Base-by-base conservation (phyloP, 352 stramenopile species). In the Albugo laibachii region DNA sequence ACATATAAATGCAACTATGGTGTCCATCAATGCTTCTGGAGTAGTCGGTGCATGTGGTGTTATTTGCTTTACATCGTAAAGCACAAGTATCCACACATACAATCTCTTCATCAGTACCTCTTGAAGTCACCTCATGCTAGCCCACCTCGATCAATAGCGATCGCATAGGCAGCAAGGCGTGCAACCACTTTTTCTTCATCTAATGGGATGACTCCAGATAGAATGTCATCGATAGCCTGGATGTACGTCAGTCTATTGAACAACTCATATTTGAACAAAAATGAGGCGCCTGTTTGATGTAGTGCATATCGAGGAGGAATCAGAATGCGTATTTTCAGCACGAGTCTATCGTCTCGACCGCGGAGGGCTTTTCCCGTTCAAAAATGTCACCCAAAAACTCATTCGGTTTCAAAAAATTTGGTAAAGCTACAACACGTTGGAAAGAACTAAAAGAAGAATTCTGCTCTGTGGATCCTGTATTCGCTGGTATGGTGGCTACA, bases 241-340 rank as follows among this genome's bases (percentile, higher is more conserved):
- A 94, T 77, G 52, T 93, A 94, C 41, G 86, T 61, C 16, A 91
- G 57, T 13, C 77, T 67, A 35, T 86, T 65, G 55, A 80, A 88
- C 61, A 91, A 76, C 48, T 81, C 75, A 48, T 92, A 76, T 35
- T 43, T 8, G 8, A 43, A 24, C 38, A 43, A 43, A 43, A 43
- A 43, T 43, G 16, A 10, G 20, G 16, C 20, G 38, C 38, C 20
- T 31, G 24, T 31, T 31, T 31, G 24, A 49, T 89, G 74, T 40
- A 86, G 53, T 44, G 77, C 75, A 49, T 86, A 84, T 35, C 80
- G 62, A 19, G 72, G 74, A 10, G 24, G 24, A 31, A 31, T 31
- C 27, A 69, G 73, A 15, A 97, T 62, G 12, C 91, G 86, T 46
- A 97, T 92, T 61, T 96, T 97, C 27, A 93, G 64, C 54, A 96